These are phyloP conservation scores for Candida hispaniensis DNA, from an alignment of 805 yeast genomes.

Conservation along the genomic window DNA sequence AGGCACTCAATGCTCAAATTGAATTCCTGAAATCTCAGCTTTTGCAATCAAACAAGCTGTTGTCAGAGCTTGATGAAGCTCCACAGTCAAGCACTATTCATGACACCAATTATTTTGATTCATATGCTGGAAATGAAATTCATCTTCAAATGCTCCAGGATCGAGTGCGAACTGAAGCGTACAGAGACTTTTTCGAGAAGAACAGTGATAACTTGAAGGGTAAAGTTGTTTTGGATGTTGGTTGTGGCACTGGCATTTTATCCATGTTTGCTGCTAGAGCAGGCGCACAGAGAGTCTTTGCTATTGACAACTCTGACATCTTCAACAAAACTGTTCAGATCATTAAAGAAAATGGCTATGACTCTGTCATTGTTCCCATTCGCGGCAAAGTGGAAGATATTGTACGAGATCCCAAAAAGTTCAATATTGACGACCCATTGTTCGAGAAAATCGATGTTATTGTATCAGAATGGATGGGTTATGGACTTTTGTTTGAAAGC, in stretches of 20 bases:
- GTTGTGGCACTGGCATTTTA: slow-evolving; percentile 96
- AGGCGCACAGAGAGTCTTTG: slow-evolving; percentile 95
- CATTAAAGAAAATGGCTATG: slow-evolving; percentile 69
- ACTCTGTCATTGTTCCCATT: slow-evolving; percentile 74
- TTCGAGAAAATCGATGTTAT: slow-evolving; percentile 88
- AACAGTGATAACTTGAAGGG: slow-evolving; percentile 83
- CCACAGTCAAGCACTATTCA: slow-evolving; percentile 22
- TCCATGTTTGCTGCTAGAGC: slow-evolving; percentile 97
- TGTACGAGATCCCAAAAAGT: slow-evolving; percentile 44
- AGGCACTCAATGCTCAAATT: slow-evolving; percentile 7
- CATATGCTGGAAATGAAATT: slow-evolving; percentile 93
- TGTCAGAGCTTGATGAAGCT: slow-evolving; percentile 2
- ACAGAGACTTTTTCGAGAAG: slow-evolving; percentile 83
- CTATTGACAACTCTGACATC: slow-evolving; percentile 94
- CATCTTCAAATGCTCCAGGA: slow-evolving; percentile 99
- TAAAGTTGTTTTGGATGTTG: slow-evolving; percentile 91
- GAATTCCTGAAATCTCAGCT: slow-evolving; percentile 13
- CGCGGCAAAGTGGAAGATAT: slow-evolving; percentile 95
- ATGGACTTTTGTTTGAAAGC: slow-evolving; percentile 87
- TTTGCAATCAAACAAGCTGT: slow-evolving; percentile 4
- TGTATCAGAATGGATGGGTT: slow-evolving; percentile 99
- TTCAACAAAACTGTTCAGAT: slow-evolving; percentile 92
- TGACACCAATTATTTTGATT: slow-evolving; percentile 86
- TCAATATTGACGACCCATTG: slow-evolving; percentile 36
- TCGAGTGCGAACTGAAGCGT: slow-evolving; percentile 79